Conservation (phyloP, 1,284 basidiomycete genomes). For the Boletus holoroseus region DNA sequence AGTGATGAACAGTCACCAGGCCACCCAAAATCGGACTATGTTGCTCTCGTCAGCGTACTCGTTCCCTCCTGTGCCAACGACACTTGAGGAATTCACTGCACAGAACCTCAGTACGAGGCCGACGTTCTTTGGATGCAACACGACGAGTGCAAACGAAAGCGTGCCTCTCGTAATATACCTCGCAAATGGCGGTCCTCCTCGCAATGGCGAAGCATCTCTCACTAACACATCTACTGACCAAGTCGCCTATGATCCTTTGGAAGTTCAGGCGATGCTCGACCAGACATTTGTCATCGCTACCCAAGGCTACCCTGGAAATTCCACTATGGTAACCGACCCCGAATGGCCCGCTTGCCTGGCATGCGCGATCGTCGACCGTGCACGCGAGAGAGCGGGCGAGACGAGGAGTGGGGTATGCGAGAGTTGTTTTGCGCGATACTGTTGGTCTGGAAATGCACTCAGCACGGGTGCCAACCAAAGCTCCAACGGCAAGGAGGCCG, state of each 20-base stretch:
- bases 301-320: slow-evolving; percentile 33
- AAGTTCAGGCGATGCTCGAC: slow-evolving; percentile 39
- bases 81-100: slow-evolving; percentile 29
- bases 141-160: slow-evolving; percentile 13
- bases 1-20: slow-evolving; percentile 22
- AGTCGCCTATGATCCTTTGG: slow-evolving; percentile 27
- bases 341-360: slow-evolving; percentile 44
- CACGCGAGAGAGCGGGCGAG: slow-evolving; percentile 29
- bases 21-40: slow-evolving; percentile 37
- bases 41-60: slow-evolving; percentile 37
- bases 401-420: slow-evolving; percentile 37
- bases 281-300: slow-evolving; percentile 40
- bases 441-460: slow-evolving; percentile 30
- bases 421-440: slow-evolving; percentile 39
- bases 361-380: slow-evolving; percentile 42
- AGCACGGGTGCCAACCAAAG: background rate
- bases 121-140: slow-evolving; percentile 44
- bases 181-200: slow-evolving; percentile 42
- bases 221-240: slow-evolving; percentile 41
- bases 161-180: slow-evolving; percentile 39
- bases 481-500: background rate
- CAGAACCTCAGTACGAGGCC: slow-evolving; percentile 36
- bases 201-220: slow-evolving; percentile 34
- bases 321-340: slow-evolving; percentile 26
- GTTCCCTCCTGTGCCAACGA: slow-evolving; percentile 40